phyloP scores from a whole-genome alignment of 169 alveolate genomes.

The Babesia caballi region DNA sequence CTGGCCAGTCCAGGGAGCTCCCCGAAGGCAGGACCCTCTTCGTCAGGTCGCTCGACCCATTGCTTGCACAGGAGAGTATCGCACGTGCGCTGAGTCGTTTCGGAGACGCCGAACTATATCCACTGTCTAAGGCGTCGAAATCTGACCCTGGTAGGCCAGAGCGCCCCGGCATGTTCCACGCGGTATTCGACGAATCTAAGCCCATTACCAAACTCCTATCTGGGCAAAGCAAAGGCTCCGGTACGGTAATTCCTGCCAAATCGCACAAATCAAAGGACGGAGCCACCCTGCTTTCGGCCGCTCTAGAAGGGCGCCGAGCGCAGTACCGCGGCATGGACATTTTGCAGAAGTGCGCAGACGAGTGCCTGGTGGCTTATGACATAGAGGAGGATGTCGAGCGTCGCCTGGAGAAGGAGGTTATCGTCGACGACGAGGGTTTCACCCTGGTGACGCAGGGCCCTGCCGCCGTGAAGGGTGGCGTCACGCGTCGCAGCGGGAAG shows the following conservation, averaged over 20 bases:
- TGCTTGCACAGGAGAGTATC: neutral
- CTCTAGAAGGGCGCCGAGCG: slow-evolving; percentile 1
- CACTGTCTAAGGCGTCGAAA: neutral
- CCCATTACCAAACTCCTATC: neutral
- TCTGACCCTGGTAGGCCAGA: neutral
- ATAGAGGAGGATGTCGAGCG: slow-evolving; percentile 27
- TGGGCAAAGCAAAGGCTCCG: neutral
- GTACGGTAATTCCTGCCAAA: neutral
- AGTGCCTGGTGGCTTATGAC: slow-evolving; percentile 47
- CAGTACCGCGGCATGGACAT: slow-evolving; percentile 36
- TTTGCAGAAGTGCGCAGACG: slow-evolving; percentile 58
- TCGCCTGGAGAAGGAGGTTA: slow-evolving; percentile 20
- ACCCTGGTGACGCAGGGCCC: slow-evolving; percentile 55
- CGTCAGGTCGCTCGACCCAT: slow-evolving; percentile 35
- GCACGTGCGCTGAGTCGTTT: neutral
- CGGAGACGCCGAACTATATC: slow-evolving; percentile 3
- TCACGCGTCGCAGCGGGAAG: neutral
- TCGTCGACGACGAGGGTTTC: slow-evolving; percentile 63
- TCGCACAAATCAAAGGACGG: neutral
- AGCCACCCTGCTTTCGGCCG: neutral
- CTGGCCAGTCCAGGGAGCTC: neutral
- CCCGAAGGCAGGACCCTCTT: slow-evolving; percentile 14
- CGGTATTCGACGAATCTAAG: neutral
- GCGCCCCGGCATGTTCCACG: neutral
- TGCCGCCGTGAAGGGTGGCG: slow-evolving; percentile 7